A percentile compares a stretch with the other conserved stretches of the same genome.
Evolutionary conservation across 176 grass and related monocot species (phyloP).

Genomic region (Avena atlantica): DNA sequence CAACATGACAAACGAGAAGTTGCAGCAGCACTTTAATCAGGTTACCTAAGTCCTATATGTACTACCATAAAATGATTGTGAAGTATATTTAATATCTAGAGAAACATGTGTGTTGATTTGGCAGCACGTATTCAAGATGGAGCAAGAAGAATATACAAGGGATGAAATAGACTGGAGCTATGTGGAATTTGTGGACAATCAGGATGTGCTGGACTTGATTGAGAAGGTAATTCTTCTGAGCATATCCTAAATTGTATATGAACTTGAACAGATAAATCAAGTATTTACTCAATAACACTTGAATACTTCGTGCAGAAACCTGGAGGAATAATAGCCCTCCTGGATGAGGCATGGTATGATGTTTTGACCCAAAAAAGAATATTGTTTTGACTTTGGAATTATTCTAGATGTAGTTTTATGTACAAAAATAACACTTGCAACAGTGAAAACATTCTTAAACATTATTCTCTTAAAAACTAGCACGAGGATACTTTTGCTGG

Average conservation of each 20-base stretch:
- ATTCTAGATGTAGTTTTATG: slow-evolving; percentile 20
- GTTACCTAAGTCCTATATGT: slow-evolving; percentile 29
- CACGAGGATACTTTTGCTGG: slow-evolving; percentile 30
- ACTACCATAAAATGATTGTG: slow-evolving; percentile 17
- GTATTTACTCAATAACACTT: slow-evolving; percentile 36
- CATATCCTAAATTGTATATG: slow-evolving; percentile 5
- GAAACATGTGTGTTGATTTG: slow-evolving; percentile 29
- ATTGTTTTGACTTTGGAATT: slow-evolving; percentile 20
- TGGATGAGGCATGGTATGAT: slow-evolving; percentile 94
- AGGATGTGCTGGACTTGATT: slow-evolving; percentile 95
- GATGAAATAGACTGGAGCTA: slow-evolving; percentile 98
- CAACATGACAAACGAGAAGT: slow-evolving; percentile 95
- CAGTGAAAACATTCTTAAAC: slow-evolving; percentile 13
- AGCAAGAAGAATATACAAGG: slow-evolving; percentile 93
- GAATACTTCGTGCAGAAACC: slow-evolving; percentile 77
- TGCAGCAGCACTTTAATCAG: slow-evolving; percentile 98
- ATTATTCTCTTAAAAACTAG: slow-evolving; percentile 16
- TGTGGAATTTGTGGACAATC: slow-evolving; percentile 98
- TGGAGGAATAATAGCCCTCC: slow-evolving; percentile 96
- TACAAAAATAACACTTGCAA: slow-evolving; percentile 16
- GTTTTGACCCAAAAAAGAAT: slow-evolving; percentile 33
- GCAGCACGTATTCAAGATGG: slow-evolving; percentile 99
- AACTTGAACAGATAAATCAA: slow-evolving; percentile 29
- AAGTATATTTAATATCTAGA: slow-evolving; percentile 13
- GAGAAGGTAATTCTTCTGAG: slow-evolving; percentile 67